These are phyloP conservation scores for Fusarium abutilonis DNA, from an alignment of 2,329 filamentous ascomycete genomes.

Conservation along the genomic window DNA sequence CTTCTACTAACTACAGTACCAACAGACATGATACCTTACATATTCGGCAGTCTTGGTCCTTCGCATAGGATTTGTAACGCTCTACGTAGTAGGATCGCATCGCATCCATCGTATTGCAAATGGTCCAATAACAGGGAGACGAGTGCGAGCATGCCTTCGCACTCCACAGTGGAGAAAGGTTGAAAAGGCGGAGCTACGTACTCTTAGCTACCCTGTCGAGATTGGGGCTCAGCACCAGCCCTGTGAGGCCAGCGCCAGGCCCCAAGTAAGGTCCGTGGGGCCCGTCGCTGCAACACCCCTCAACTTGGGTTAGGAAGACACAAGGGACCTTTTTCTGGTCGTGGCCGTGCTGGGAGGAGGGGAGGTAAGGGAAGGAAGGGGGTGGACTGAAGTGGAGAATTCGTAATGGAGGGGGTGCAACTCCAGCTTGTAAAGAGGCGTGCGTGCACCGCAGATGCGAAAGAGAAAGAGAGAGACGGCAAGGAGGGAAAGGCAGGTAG, in stretches of 20 bases:
- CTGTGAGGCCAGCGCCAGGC: slow-evolving; percentile 40
- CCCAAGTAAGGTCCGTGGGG: slow-evolving; percentile 21
- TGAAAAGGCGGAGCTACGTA: slow-evolving; percentile 41
- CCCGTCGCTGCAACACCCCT: slow-evolving; percentile 21
- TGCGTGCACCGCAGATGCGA: slow-evolving; percentile 17
- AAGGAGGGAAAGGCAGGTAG: too few relatives aligned
- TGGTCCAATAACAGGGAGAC: slow-evolving; percentile 9
- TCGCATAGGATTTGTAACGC: slow-evolving; percentile 16
- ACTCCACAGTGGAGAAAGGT: too few relatives aligned
- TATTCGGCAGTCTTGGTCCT: not conserved
- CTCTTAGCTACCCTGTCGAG: slow-evolving; percentile 13
- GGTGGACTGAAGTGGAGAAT: slow-evolving; percentile 3
- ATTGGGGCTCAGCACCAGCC: slow-evolving; percentile 41
- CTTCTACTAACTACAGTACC: too few relatives aligned
- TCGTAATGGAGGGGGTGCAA: slow-evolving; percentile 6
- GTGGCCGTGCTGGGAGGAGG: too few relatives aligned
- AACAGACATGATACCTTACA: not conserved
- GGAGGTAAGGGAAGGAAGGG: slow-evolving; percentile 25
- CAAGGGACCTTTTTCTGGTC: slow-evolving; percentile 36
- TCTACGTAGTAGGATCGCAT: not conserved
- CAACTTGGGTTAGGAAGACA: too few relatives aligned
- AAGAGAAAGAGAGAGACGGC: slow-evolving; percentile 16
- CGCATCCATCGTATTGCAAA: slow-evolving; percentile 9
- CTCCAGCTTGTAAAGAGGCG: too few relatives aligned
- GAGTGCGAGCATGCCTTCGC: slow-evolving; percentile 27